Evolutionary conservation across 495 filamentous ascomycete species (phyloP).

Genomic region (Cladorrhinum samala): DNA sequence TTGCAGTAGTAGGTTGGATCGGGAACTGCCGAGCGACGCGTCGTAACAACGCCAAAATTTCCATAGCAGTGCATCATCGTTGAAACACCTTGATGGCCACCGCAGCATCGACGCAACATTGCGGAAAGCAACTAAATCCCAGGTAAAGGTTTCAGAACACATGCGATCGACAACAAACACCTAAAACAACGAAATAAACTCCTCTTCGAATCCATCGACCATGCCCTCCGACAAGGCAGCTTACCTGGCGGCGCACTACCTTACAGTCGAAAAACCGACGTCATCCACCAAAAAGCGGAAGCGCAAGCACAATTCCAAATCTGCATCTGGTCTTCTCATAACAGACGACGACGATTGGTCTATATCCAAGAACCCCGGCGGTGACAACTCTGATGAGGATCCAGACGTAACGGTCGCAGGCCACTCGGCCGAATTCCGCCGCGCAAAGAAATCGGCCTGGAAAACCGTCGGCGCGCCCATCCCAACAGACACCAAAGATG

Average conservation of each 20-base stretch:
- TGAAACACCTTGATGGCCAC: conserved; percentile 13
- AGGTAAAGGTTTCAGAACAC: no score
- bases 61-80: background rate
- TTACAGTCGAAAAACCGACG: conserved; percentile 64
- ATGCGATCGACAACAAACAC: no score
- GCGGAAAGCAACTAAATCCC: background rate
- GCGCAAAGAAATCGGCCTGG: conserved; percentile 73
- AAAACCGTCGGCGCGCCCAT: conserved; percentile 56
- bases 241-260: conserved; percentile 94
- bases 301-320: conserved; percentile 53
- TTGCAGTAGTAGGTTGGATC: background rate
- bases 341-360: conserved; percentile 76
- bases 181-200: no score
- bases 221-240: conserved; percentile 65
- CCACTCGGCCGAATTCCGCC: conserved; percentile 64
- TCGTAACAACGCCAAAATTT: conserved; percentile 4
- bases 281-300: conserved; percentile 70
- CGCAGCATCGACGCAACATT: background rate
- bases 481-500: conserved; percentile 38
- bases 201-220: conserved; percentile 5
- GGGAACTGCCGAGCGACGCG: background rate
- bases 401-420: conserved; percentile 44
- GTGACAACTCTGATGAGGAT: conserved; percentile 35
- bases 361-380: conserved; percentile 36
- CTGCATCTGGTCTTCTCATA: conserved; percentile 62